Evolutionary conservation across 2,329 filamentous ascomycete species (phyloP).

Genomic region (Xylariaceae sp.): DNA sequence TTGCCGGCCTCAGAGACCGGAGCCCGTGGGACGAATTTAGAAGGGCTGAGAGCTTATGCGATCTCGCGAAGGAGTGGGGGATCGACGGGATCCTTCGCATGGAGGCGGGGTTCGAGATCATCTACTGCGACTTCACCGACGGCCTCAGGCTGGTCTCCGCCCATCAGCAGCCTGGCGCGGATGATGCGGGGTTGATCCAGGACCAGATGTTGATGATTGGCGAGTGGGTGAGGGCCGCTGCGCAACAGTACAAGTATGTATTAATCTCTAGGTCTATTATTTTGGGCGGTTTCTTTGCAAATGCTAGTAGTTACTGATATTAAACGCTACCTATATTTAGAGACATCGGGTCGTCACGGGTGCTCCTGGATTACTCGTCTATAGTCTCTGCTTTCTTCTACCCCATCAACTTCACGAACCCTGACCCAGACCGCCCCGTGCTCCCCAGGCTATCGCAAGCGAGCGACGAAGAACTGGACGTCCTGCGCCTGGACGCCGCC

Average conservation of each 20-base stretch:
- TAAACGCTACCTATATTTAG: not conserved
- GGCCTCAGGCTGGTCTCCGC: slow-evolving; percentile 44
- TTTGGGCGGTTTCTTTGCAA: too few species aligned
- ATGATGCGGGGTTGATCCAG: slow-evolving; percentile 22
- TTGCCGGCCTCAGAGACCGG: slow-evolving; percentile 47
- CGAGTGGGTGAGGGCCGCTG: slow-evolving; percentile 45
- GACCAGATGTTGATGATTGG: slow-evolving; percentile 29
- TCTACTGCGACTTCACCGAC: slow-evolving; percentile 50
- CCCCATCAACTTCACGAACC: slow-evolving; percentile 52
- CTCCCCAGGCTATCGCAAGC: slow-evolving; percentile 39
- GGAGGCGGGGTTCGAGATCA: slow-evolving; percentile 67
- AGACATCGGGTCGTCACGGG: slow-evolving; percentile 46
- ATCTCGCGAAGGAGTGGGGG: slow-evolving; percentile 54
- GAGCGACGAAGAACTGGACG: slow-evolving; percentile 35
- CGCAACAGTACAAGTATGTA: slow-evolving; percentile 45
- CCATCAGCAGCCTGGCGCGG: slow-evolving; percentile 32
- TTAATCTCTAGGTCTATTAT: too few species aligned
- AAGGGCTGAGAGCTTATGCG: slow-evolving; percentile 60
- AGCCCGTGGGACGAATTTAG: slow-evolving; percentile 46
- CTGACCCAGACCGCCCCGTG: slow-evolving; percentile 36
- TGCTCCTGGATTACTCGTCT: slow-evolving; percentile 51
- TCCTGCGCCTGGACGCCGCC: slow-evolving; percentile 48
- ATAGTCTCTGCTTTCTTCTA: slow-evolving; percentile 57
- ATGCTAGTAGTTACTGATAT: too few species aligned
- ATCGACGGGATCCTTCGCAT: slow-evolving; percentile 49